Evolutionary conservation across 1,139 yeast genomes (phyloP).

Genomic region (Yamadazyma diospyri): DNA sequence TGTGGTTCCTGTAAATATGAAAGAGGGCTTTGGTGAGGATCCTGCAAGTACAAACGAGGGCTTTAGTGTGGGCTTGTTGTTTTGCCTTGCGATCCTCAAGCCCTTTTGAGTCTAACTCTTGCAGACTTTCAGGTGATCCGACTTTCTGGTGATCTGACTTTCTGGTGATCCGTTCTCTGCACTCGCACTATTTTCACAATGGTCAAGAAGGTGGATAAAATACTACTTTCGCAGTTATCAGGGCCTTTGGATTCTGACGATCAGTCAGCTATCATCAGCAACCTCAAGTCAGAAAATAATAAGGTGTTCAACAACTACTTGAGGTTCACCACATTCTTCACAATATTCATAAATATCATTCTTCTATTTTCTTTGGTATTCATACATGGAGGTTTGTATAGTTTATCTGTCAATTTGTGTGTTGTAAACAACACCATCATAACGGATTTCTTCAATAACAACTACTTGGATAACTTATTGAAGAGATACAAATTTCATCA

Average conservation of each 20-base stretch:
- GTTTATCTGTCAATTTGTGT: background rate
- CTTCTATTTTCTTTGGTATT: background rate
- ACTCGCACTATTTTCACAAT: background rate
- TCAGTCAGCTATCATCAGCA: conserved; percentile 18
- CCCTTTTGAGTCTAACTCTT: no score
- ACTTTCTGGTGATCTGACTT: no score
- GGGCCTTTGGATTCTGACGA: conserved; percentile 20
- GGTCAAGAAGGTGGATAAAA: conserved; percentile 2
- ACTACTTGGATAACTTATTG: background rate
- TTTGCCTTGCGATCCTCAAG: no score
- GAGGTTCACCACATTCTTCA: conserved; percentile 1
- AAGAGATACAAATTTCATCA: no score
- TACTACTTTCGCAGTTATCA: conserved; percentile 1
- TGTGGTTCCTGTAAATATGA: no score
- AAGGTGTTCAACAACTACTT: conserved; percentile 8
- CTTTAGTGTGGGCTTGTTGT: no score
- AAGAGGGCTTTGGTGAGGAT: no score
- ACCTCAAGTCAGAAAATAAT: conserved; percentile 11
- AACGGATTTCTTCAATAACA: conserved; percentile 1
- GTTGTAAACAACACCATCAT: conserved; percentile 2
- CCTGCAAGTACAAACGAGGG: no score
- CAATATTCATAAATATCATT: background rate
- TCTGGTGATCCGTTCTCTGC: no score
- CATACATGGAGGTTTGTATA: background rate
- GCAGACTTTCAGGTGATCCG: no score